Evolutionary conservation across 768 basidiomycete species (phyloP), one percentile per base, ranked within the genome.

Genomic region (Lactarius evosmus): DNA sequence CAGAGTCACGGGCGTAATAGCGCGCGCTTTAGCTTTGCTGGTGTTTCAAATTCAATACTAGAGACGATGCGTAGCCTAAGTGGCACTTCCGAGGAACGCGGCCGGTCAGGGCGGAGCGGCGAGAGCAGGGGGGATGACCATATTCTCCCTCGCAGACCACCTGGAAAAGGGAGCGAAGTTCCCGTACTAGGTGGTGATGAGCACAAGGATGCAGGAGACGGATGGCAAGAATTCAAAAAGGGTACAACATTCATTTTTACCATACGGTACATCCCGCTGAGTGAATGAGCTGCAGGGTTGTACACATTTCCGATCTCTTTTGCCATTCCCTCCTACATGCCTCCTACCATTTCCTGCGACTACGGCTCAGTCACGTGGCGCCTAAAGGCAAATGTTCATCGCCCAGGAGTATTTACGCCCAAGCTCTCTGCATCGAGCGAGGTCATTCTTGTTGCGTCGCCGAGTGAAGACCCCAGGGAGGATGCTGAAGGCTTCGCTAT

Each of bases 281-380:
- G 11, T 38, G 17, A 16, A n/a, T 12, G 32, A 22, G 41, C 22
- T 44, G 38, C 69, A 91, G 95, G 95, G n/a, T 90, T 85, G 12
- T 96, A 98, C 74, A 93, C 89, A n/a, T 98, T 94, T 75, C 96
- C 96, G 2, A 90, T 99, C 69, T 91, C 91, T 14, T 95, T 98
- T 73, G 79, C 86, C 11, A 86, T 99, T 61, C 93, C 96, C 0
- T 79, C 85, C 4, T 81, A 84, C 63, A 80, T 88, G 3, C 93
- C 95, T 3, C 93, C 96, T 2, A 86, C 87, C 0, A 78, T 95
- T 65, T 78, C 79, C 55, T 87, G 87, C 66, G 83, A 87, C 41
- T 88, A 84, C 68, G 96, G 95, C 7, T 82, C 84, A 2, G 85
- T 97, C 17, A 73, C 74, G 1, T 99, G 97, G 86, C 78, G 79